Percentiles rank a stretch among this genome's conserved stretches.
phyloP scores from a whole-genome alignment of 371 early-diverging fungal genomes.

The Syncephalastrum contaminatum region DNA sequence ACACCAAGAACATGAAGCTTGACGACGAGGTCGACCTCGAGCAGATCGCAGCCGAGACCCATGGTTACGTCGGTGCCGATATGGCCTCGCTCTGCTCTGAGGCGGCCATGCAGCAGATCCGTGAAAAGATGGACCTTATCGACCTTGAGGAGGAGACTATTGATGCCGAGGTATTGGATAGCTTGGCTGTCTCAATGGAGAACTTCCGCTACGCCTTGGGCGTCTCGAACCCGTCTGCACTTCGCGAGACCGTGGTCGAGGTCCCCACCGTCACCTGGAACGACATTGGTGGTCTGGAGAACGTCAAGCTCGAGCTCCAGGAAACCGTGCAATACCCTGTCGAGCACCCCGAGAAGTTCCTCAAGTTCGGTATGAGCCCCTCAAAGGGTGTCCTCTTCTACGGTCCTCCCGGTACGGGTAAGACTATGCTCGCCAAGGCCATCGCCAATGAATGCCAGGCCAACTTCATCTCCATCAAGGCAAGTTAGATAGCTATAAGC shows the following conservation, averaged over 20 bases:
- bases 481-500: slow-evolving; percentile 9
- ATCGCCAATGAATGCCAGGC: slow-evolving; percentile 99
- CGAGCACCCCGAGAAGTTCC: slow-evolving; percentile 99
- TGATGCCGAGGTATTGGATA: slow-evolving; percentile 96
- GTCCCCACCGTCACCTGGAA: slow-evolving; percentile 98
- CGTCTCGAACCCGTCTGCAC: slow-evolving; percentile 98
- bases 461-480: slow-evolving; percentile 99
- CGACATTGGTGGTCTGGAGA: slow-evolving; percentile 99
- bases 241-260: slow-evolving; percentile 99
- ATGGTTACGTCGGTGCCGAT: slow-evolving; percentile 99
- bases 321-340: slow-evolving; percentile 99
- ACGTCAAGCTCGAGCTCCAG: slow-evolving; percentile 98
- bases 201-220: slow-evolving; percentile 98
- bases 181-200: slow-evolving; percentile 98
- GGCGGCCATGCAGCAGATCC: slow-evolving; percentile 99
- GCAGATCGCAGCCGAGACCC: slow-evolving; percentile 98
- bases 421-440: slow-evolving; percentile 99
- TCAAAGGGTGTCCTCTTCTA: slow-evolving; percentile 99
- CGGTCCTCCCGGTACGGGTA: slow-evolving; percentile 99
- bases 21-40: slow-evolving; percentile 98
- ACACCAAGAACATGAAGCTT: slow-evolving; percentile 99
- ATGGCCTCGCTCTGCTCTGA: slow-evolving; percentile 99
- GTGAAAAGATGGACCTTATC: slow-evolving; percentile 98
- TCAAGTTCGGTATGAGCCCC: slow-evolving; percentile 99
- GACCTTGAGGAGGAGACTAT: slow-evolving; percentile 99